Percentiles rank a stretch among this genome's conserved stretches.
phyloP scores from a whole-genome alignment of 352 stramenopile genomes.

The Phytophthora fragariae region DNA sequence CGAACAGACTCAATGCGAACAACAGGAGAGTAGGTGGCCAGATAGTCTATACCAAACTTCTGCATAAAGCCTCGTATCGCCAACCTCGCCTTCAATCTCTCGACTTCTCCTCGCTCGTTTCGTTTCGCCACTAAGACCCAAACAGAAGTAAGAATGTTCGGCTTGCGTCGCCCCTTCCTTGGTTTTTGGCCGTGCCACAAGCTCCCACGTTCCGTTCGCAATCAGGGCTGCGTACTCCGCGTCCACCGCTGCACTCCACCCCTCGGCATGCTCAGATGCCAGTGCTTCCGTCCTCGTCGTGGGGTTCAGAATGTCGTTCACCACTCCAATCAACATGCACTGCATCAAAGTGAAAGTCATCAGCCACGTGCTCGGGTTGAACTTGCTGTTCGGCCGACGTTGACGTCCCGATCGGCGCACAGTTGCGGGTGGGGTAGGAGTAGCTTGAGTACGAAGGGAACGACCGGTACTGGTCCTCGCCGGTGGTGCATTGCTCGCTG shows the following conservation, averaged over 20 bases:
- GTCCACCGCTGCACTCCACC: slow-evolving; percentile 5
- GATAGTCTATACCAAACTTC: slow-evolving; percentile 15
- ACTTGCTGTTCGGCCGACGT: slow-evolving; percentile 4
- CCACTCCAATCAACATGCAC: slow-evolving; percentile 20
- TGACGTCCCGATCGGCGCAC: slow-evolving; percentile 1
- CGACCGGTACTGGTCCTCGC: no score
- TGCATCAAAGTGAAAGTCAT: slow-evolving; percentile 14
- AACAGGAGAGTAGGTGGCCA: slow-evolving; percentile 16
- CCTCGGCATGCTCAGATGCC: slow-evolving; percentile 9
- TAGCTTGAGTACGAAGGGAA: background rate
- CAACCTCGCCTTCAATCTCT: slow-evolving; percentile 11
- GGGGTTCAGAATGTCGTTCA: slow-evolving; percentile 13
- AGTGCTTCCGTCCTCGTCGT: slow-evolving; percentile 5
- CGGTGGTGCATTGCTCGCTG: no score
- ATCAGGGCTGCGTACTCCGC: background rate
- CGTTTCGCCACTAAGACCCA: slow-evolving; percentile 15
- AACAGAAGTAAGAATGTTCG: slow-evolving; percentile 1
- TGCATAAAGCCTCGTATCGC: slow-evolving; percentile 5
- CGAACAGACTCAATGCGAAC: slow-evolving; percentile 20
- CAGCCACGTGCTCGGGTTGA: slow-evolving; percentile 8
- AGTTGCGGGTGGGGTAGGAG: background rate
- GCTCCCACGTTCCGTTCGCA: no score
- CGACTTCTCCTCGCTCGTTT: slow-evolving; percentile 6
- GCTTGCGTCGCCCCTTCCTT: background rate
- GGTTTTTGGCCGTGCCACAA: slow-evolving; percentile 13